Evolutionary conservation across 2,329 filamentous ascomycete genomes (phyloP), one percentile per base, ranked within the genome.

Genomic region (Bipolaris sorokiniana): DNA sequence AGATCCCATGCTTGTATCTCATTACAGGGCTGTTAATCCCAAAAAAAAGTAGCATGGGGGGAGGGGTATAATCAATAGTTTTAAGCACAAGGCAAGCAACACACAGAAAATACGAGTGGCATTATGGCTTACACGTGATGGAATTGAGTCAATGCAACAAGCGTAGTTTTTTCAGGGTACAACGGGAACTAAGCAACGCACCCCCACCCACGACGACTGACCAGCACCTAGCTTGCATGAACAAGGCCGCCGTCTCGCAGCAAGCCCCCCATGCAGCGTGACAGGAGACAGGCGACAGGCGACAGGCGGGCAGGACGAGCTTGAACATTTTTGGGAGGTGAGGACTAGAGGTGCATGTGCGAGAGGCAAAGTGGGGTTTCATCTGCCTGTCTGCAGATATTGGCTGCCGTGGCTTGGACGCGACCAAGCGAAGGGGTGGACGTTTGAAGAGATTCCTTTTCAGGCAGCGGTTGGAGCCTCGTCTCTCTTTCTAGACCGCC

Each of bases 401-500:
- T 41, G 38, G 18, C 38, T 33, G 31, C 9, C 15, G 26, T 20
- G 31, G 42, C 42, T 31, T 40, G 22, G 16, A 7, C 13, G 40
- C n/a, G 26, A 28, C 28, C 28, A 31, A 31, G 28, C 28, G 4
- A 31, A 46, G 28, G 26, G 28, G 16, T 22, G 4, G 26, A 28
- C 23, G 28, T 3, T 51, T 56, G 48, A 53, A 49, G 48, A 45
- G 51, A 59, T 58, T 57, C 57, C 59, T 51, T 51, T 52, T 41
- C n/a, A 36, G 34, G 34, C 28, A 36, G 13, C 13, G n/a, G 34
- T 36, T 36, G 34, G 13, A n/a, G 34, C 34, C 28, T n/a, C 34
- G 13, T 36, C 15, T 16, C 34, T 36, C 34, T 41, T 41, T 66
- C 63, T 63, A 64, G 61, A 59, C 55, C 59, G 36, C 34, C 61